Conservation (phyloP, 176 grass and related monocot genomes). For the Carex scoparia region DNA sequence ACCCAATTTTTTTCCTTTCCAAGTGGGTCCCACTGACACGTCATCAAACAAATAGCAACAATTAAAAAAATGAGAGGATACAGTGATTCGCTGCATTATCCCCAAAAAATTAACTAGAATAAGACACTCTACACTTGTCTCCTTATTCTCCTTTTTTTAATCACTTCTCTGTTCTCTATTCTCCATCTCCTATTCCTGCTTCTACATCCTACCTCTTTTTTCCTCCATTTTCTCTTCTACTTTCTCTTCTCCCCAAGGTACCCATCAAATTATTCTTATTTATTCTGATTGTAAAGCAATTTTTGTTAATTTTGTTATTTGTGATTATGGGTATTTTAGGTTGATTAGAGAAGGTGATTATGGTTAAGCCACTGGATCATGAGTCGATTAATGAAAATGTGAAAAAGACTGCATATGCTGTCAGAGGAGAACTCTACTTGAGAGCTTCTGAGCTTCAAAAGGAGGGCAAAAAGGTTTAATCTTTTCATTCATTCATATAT, state of each 20-base stretch:
- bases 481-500: background rate
- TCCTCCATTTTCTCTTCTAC: no score
- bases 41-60: no score
- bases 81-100: slow-evolving; percentile 31
- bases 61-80: slow-evolving; percentile 22
- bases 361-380: slow-evolving; percentile 76
- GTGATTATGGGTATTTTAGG: background rate
- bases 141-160: no score
- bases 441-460: slow-evolving; percentile 96
- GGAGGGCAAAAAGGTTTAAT: slow-evolving; percentile 77
- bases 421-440: slow-evolving; percentile 96
- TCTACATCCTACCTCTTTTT: no score
- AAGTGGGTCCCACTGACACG: no score
- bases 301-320: background rate
- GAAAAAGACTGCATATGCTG: slow-evolving; percentile 84
- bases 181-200: no score
- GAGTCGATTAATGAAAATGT: slow-evolving; percentile 97
- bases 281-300: background rate
- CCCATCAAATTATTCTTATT: background rate
- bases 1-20: no score
- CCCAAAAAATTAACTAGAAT: slow-evolving; percentile 15
- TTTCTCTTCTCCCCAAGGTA: background rate
- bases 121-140: background rate
- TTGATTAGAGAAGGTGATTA: slow-evolving; percentile 26
- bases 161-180: no score